Conservation (phyloP, 1,284 basidiomycete genomes). For the Moesziomyces sp. region DNA sequence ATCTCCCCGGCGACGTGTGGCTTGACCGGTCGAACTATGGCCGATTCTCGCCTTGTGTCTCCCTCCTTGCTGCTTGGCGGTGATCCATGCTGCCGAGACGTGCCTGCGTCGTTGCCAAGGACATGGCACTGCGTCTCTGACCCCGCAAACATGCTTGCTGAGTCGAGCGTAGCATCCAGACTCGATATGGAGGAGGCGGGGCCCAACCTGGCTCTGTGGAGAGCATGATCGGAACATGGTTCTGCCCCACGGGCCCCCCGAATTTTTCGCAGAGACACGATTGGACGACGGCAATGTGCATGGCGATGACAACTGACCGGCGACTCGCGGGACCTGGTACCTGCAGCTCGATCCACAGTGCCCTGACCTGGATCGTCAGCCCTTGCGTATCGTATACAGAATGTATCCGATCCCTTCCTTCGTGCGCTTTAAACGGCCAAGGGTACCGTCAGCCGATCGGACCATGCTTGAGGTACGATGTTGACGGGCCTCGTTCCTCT, state of each 20-base stretch:
- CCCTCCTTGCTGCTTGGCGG: not conserved
- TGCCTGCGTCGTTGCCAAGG: not conserved
- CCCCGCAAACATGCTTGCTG: not conserved
- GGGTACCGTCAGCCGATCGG: no score
- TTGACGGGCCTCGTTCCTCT: no score
- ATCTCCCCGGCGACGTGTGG: not conserved
- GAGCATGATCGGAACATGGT: not conserved
- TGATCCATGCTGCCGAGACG: not conserved
- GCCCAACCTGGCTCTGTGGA: not conserved
- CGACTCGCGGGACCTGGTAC: not conserved
- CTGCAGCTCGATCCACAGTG: not conserved
- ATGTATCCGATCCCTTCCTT: no score
- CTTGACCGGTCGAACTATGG: constrained; percentile 6
- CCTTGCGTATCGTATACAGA: not conserved
- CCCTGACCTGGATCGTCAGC: not conserved
- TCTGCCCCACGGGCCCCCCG: not conserved
- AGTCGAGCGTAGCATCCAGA: no score
- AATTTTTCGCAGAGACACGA: not conserved
- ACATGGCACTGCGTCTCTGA: not conserved
- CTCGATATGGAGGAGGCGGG: not conserved
- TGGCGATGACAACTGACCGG: not conserved
- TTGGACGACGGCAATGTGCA: not conserved
- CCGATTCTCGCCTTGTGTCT: not conserved
- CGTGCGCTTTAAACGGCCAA: no score
- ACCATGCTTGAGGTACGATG: no score